phyloP scores from a whole-genome alignment of 1,284 basidiomycete genomes.

The Inonotus hispidus region DNA sequence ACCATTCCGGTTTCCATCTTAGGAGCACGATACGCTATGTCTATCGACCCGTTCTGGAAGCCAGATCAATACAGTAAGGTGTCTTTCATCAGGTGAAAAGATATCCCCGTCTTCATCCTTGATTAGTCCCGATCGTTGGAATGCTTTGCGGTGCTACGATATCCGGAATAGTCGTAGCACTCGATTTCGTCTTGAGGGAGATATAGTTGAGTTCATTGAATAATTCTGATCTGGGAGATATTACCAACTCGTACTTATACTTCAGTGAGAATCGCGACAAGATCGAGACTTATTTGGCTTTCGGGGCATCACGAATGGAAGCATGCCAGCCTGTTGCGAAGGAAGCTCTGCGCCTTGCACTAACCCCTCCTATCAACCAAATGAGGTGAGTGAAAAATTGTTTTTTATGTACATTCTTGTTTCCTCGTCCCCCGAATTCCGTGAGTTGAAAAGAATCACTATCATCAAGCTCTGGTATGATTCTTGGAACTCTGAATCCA shows the following conservation, averaged over 20 bases:
- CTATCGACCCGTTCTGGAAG: constrained; percentile 71
- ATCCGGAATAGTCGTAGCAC: constrained; percentile 64
- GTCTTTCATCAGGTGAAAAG: neutral
- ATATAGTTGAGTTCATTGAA: constrained; percentile 42
- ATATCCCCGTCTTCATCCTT: neutral
- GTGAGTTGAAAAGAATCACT: neutral
- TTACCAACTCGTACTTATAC: neutral
- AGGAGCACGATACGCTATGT: constrained; percentile 75
- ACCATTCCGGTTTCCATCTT: constrained; percentile 79
- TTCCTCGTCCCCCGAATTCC: neutral
- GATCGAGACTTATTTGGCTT: constrained; percentile 78
- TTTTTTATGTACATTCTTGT: neutral
- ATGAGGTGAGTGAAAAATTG: constrained; percentile 67
- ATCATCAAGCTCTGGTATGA: neutral
- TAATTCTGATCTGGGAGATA: neutral
- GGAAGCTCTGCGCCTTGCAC: constrained; percentile 71
- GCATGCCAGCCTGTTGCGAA: constrained; percentile 73
- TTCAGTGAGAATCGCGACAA: constrained; percentile 75
- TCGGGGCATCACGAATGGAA: constrained; percentile 75
- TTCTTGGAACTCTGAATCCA: neutral
- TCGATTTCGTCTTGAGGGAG: constrained; percentile 62
- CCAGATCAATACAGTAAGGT: constrained; percentile 72
- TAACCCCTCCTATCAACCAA: constrained; percentile 77
- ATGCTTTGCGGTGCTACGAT: constrained; percentile 84
- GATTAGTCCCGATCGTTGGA: constrained; percentile 75